Conservation (phyloP, 2,329 filamentous ascomycete species). For the Exophiala spinifera region DNA sequence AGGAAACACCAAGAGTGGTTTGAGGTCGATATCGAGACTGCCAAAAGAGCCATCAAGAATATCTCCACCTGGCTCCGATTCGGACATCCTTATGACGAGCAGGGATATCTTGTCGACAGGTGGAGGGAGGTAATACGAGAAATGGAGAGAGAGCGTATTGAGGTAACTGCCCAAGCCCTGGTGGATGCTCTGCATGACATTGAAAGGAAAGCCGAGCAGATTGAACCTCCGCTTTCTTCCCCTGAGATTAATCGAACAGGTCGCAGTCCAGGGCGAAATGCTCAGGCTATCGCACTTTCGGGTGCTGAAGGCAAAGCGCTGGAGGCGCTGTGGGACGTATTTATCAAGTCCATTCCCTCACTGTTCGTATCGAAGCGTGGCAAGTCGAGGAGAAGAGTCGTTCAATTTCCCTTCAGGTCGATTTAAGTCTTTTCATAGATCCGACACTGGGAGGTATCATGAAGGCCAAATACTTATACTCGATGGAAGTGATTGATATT, state of each 20-base stretch:
- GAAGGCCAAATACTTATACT: too few relatives aligned
- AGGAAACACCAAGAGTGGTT: conserved; percentile 16
- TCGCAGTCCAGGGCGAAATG: background rate
- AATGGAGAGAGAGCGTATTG: background rate
- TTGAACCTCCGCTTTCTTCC: too few relatives aligned
- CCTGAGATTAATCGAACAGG: background rate
- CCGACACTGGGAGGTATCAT: too few relatives aligned
- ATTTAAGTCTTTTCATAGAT: too few relatives aligned
- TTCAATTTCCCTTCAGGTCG: too few relatives aligned
- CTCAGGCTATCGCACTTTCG: too few relatives aligned
- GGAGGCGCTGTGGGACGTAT: too few relatives aligned
- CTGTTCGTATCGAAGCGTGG: too few relatives aligned
- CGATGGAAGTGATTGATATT: too few relatives aligned
- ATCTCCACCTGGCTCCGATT: background rate
- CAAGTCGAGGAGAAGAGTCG: too few relatives aligned
- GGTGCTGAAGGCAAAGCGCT: too few relatives aligned
- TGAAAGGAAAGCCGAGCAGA: background rate
- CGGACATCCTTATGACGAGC: background rate
- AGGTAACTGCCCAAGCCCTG: background rate
- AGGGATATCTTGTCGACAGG: background rate
- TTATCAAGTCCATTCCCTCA: too few relatives aligned
- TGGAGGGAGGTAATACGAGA: background rate
- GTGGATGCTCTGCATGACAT: background rate
- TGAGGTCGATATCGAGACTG: background rate
- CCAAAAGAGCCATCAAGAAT: background rate